phyloP scores from a whole-genome alignment of 495 filamentous ascomycete genomes.

The Saxophila tyrrhenica region DNA sequence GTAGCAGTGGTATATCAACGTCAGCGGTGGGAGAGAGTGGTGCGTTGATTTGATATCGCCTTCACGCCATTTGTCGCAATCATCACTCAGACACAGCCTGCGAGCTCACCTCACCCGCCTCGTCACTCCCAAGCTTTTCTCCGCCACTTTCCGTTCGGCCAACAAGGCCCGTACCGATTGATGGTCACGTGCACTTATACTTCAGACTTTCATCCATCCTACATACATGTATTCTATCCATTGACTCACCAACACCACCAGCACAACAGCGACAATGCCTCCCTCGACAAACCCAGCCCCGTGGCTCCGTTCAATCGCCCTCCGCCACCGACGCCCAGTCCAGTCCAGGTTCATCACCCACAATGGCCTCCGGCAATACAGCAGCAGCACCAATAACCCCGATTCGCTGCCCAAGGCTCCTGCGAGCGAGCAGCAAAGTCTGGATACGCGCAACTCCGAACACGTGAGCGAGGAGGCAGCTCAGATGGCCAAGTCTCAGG shows the following conservation, averaged over 20 bases:
- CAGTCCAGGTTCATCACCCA: background rate
- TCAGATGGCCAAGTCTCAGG: constrained; percentile 32
- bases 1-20: background rate
- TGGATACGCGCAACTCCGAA: constrained; percentile 45
- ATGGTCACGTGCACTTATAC: background rate
- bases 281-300: constrained; percentile 11
- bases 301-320: constrained; percentile 34
- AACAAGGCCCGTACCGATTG: background rate
- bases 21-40: background rate
- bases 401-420: background rate
- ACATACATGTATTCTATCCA: no score
- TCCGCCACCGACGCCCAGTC: constrained; percentile 32
- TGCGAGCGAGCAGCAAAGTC: constrained; percentile 21
- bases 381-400: constrained; percentile 4
- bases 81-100: background rate
- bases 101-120: background rate
- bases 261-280: constrained; percentile 1
- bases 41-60: background rate
- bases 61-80: background rate
- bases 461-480: constrained; percentile 57
- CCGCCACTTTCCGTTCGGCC: background rate
- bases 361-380: background rate
- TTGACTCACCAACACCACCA: background rate
- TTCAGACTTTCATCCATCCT: no score
- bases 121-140: background rate